These are phyloP conservation scores for Cenchrus fungigraminus DNA, from an alignment of 176 grass and related monocot species.

Conservation along the genomic window DNA sequence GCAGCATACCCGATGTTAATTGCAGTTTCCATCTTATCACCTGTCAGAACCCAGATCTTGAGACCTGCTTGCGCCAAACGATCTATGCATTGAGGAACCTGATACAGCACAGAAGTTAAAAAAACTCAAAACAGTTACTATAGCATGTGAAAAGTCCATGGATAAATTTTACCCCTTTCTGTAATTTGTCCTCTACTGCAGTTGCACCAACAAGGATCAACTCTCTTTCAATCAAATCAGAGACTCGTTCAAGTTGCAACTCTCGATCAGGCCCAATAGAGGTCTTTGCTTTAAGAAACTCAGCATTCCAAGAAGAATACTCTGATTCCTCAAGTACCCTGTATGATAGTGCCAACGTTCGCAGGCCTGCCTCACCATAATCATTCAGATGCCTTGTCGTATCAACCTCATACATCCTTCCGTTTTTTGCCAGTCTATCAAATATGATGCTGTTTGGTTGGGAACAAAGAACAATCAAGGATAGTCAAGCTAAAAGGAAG, in stretches of 20 bases:
- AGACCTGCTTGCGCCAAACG: conserved; percentile 97
- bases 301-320: conserved; percentile 87
- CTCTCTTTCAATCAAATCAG: conserved; percentile 91
- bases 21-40: conserved; percentile 99
- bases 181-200: conserved; percentile 96
- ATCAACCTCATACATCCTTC: conserved; percentile 75
- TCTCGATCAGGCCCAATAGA: conserved; percentile 91
- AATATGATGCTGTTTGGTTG: conserved; percentile 79
- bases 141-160: conserved; percentile 17
- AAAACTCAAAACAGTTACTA: conserved; percentile 38
- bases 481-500: conserved; percentile 34
- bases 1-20: conserved; percentile 94
- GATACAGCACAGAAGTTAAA: conserved; percentile 38
- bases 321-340: conserved; percentile 87
- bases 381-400: conserved; percentile 85
- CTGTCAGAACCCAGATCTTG: conserved; percentile 98
- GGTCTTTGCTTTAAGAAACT: conserved; percentile 91
- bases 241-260: conserved; percentile 70
- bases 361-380: conserved; percentile 90
- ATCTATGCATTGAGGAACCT: conserved; percentile 98
- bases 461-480: conserved; percentile 32
- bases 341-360: conserved; percentile 84
- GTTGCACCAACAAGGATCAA: conserved; percentile 96
- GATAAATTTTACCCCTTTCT: conserved; percentile 62
- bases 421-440: conserved; percentile 91